These are phyloP conservation scores for Nicotiana undulata DNA, from an alignment of 257 asterid genomes.

Conservation along the genomic window DNA sequence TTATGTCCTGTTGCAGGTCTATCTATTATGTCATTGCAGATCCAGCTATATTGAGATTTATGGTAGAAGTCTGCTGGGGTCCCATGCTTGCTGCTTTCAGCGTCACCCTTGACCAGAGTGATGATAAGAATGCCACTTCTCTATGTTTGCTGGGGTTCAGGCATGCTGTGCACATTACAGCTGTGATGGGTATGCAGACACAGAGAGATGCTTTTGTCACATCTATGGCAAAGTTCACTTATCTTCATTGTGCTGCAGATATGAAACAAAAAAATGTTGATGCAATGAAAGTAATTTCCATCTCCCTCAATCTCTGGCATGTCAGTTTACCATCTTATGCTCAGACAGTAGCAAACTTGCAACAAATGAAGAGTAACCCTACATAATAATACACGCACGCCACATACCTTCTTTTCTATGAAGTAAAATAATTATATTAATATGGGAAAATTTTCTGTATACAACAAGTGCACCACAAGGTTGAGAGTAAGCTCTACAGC, in stretches of 20 bases:
- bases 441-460: background rate
- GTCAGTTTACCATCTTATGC: background rate
- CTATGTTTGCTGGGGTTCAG: conserved; percentile 92
- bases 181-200: conserved; percentile 94
- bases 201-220: conserved; percentile 98
- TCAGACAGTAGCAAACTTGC: background rate
- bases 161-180: conserved; percentile 91
- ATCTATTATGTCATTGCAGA: conserved; percentile 74
- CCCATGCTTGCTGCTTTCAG: conserved; percentile 99
- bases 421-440: background rate
- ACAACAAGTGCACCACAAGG: background rate
- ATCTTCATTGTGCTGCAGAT: conserved; percentile 98
- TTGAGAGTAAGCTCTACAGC: background rate
- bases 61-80: conserved; percentile 99
- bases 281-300: conserved; percentile 73
- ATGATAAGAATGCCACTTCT: conserved; percentile 84
- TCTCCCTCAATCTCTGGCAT: conserved; percentile 10
- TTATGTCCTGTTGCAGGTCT: conserved; percentile 45
- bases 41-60: conserved; percentile 86
- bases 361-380: background rate
- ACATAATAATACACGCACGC: background rate
- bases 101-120: conserved; percentile 95
- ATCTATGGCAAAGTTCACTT: conserved; percentile 92
- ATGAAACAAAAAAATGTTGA: conserved; percentile 98
- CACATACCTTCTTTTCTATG: background rate